phyloP scores from a whole-genome alignment of 257 asterid species.

The Solanum appendiculatum region DNA sequence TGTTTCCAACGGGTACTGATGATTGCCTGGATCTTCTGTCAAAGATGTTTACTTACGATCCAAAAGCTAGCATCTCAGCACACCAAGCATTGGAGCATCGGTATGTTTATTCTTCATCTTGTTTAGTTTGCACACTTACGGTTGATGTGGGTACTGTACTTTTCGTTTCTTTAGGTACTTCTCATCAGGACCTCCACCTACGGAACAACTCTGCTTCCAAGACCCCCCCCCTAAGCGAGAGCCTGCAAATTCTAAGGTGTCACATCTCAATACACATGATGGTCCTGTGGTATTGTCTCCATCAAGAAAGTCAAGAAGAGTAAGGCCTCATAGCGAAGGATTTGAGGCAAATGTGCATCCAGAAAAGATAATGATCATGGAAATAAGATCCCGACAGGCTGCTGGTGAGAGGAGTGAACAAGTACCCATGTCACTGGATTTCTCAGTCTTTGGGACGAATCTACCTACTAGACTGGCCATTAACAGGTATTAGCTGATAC shows the following conservation, averaged over 20 bases:
- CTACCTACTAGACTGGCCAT: no score
- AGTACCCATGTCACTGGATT: no score
- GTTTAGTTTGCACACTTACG: neutral
- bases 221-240: no score
- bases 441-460: no score
- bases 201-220: conserved; percentile 81
- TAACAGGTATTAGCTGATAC: no score
- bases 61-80: conserved; percentile 83
- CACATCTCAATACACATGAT: conserved; percentile 49
- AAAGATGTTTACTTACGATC: conserved; percentile 85
- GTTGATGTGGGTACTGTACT: neutral
- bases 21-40: conserved; percentile 78
- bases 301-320: conserved; percentile 89
- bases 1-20: conserved; percentile 90
- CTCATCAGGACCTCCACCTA: no score
- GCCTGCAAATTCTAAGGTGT: conserved; percentile 32
- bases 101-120: conserved; percentile 24
- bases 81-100: conserved; percentile 94
- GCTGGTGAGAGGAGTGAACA: conserved; percentile 63
- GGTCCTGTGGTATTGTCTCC: conserved; percentile 92
- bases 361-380: conserved; percentile 43
- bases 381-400: conserved; percentile 42
- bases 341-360: conserved; percentile 43
- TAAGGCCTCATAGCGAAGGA: conserved; percentile 84
- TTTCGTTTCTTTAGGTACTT: no score